These are phyloP conservation scores for Lathyrus oleraceus DNA, from an alignment of 306 rosid genomes.

Conservation along the genomic window DNA sequence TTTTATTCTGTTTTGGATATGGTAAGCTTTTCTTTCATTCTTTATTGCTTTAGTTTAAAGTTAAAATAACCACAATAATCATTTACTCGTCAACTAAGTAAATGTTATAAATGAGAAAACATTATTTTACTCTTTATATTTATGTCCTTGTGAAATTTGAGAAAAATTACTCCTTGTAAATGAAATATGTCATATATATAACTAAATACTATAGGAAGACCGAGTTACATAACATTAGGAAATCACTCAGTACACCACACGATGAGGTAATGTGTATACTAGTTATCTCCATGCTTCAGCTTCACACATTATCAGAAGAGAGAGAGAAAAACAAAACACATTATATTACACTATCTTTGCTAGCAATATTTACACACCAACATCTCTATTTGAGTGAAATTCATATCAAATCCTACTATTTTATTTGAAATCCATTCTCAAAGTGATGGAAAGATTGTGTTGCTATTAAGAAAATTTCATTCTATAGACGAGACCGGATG, in stretches of 20 bases:
- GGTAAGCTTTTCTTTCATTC: too few species aligned
- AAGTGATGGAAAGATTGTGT: neutral
- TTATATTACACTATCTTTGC: conserved; percentile 13
- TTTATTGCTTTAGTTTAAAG: too few species aligned
- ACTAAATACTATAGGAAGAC: neutral
- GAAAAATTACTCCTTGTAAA: neutral
- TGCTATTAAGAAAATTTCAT: conserved; percentile 1
- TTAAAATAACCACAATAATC: neutral
- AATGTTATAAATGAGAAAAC: neutral
- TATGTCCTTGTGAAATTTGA: neutral
- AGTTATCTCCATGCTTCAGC: neutral
- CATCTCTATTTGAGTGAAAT: neutral
- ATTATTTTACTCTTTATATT: neutral
- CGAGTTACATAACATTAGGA: neutral
- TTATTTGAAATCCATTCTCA: neutral
- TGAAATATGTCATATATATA: neutral
- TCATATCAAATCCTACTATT: neutral
- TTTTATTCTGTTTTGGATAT: too few species aligned
- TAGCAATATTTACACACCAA: conserved; percentile 1
- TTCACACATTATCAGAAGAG: neutral
- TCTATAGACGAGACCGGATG: conserved; percentile 70
- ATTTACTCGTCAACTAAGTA: neutral
- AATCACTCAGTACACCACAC: conserved; percentile 5
- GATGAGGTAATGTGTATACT: neutral
- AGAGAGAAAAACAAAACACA: neutral